Evolutionary conservation across 495 filamentous ascomycete genomes (phyloP), one percentile per base, ranked within the genome.

Genomic region (Penicillium pancosmium): DNA sequence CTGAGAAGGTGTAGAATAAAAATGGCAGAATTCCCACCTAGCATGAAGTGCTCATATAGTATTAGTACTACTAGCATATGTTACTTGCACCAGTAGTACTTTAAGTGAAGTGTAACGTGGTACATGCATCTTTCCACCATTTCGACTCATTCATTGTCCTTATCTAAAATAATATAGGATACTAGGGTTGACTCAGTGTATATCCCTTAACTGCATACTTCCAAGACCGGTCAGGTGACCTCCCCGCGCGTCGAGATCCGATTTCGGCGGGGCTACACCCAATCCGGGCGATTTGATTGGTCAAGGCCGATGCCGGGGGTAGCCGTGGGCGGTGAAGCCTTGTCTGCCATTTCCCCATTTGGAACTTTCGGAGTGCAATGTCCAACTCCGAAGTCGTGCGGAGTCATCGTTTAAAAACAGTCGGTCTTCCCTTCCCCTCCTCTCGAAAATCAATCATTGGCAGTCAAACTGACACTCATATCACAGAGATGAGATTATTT

Each of bases 401-500:
- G 67, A 69, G 64, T 69, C 65, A 69, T 65, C 50, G 35, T 69
- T 68, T 67, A 68, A 71, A 61, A 49, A 54, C 60, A 60, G 59
- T 56, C 59, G 51, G 55, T 38, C 21, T 47, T 19, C 46, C 46
- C 46, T 16, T 44, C 60, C 44, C 43, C 33, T 55, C 21, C 4
- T 56, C 50, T 31, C 4, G 27, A 31, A 31, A 31, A 31, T 31
- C 27, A 31, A 9, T 31, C 27, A 31, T 31, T 9, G 27, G 27
- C 27, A 31, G 5, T 9, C 1, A 8, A 1, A 31, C 27, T 31
- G 27, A 34, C 50, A 47, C 16, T 36, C 34, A 41, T 43, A 48
- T 18, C 21, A 49, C 27, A 55, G 25, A 41, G 51, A 80, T 80
- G 77, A 76, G 71, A 48, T 70, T 71, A 8, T 56, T 77, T 56